phyloP scores from a whole-genome alignment of 176 grass and related monocot genomes.

The Stipa capillata region DNA sequence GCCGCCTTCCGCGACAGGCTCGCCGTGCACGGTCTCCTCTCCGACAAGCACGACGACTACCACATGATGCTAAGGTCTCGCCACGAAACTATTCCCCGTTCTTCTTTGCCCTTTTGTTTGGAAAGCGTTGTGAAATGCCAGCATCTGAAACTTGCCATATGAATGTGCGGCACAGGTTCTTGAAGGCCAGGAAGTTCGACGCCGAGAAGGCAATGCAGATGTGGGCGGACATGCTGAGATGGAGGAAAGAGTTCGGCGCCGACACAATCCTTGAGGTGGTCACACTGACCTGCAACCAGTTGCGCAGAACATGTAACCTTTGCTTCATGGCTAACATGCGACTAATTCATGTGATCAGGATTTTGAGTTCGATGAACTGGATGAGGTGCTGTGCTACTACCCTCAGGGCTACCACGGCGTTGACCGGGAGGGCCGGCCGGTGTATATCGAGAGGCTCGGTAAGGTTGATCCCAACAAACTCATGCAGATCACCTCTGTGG shows the following conservation, averaged over 20 bases:
- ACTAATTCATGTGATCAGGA: constrained; percentile 33
- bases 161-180: constrained; percentile 34
- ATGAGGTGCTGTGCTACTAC: constrained; percentile 68
- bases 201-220: constrained; percentile 68
- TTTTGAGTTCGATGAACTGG: constrained; percentile 85
- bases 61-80: constrained; percentile 67
- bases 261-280: constrained; percentile 88
- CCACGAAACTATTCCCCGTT: neutral
- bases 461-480: constrained; percentile 90
- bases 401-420: constrained; percentile 94
- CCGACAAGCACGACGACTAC: constrained; percentile 74
- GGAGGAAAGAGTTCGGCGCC: constrained; percentile 85
- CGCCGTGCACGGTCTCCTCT: constrained; percentile 41
- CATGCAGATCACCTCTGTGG: constrained; percentile 72
- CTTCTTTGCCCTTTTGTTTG: neutral
- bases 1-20: constrained; percentile 54
- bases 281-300: neutral
- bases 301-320: neutral
- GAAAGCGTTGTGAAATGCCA: neutral
- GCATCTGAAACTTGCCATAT: neutral
- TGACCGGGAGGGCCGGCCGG: constrained; percentile 67
- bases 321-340: neutral
- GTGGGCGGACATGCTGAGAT: constrained; percentile 86
- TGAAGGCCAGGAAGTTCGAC: constrained; percentile 82
- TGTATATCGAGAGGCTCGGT: constrained; percentile 94